Conservation (phyloP, 106 monocot species). For the Ottelia alismoides region DNA sequence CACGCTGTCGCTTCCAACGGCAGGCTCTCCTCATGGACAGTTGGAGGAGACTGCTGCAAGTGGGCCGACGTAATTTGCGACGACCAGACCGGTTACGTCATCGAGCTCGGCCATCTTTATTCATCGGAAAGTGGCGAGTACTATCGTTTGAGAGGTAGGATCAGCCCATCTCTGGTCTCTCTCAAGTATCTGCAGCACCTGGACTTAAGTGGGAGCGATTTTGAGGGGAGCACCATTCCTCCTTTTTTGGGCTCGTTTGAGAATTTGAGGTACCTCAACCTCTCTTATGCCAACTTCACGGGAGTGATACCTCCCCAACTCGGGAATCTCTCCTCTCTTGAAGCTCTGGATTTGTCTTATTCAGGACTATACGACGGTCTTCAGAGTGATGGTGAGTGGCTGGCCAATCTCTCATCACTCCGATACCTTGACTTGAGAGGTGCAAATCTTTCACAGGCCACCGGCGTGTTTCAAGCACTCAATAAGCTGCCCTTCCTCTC, state of each 20-base stretch:
- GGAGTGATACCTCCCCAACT: slow-evolving; percentile 17
- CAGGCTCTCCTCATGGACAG: neutral
- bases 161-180: slow-evolving; percentile 16
- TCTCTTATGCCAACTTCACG: slow-evolving; percentile 11
- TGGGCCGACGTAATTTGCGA: neutral
- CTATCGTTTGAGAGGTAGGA: slow-evolving; percentile 5
- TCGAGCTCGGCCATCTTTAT: slow-evolving; percentile 18
- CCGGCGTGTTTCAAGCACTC: neutral
- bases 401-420: slow-evolving; percentile 16
- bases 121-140: neutral
- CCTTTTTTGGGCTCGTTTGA: slow-evolving; percentile 15
- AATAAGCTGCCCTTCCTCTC: slow-evolving; percentile 4
- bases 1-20: too few relatives aligned
- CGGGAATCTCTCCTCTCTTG: slow-evolving; percentile 10
- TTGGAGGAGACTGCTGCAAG: neutral
- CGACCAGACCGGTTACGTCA: slow-evolving; percentile 17
- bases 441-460: slow-evolving; percentile 5
- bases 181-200: slow-evolving; percentile 15
- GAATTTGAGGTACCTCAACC: slow-evolving; percentile 13
- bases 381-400: slow-evolving; percentile 8
- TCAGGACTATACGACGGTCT: slow-evolving; percentile 1
- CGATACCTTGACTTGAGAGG: neutral
- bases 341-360: slow-evolving; percentile 15
- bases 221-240: slow-evolving; percentile 21
- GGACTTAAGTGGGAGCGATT: slow-evolving; percentile 31